phyloP scores from a whole-genome alignment of 371 early-diverging fungal species.

The Phascolomyces articulosus region DNA sequence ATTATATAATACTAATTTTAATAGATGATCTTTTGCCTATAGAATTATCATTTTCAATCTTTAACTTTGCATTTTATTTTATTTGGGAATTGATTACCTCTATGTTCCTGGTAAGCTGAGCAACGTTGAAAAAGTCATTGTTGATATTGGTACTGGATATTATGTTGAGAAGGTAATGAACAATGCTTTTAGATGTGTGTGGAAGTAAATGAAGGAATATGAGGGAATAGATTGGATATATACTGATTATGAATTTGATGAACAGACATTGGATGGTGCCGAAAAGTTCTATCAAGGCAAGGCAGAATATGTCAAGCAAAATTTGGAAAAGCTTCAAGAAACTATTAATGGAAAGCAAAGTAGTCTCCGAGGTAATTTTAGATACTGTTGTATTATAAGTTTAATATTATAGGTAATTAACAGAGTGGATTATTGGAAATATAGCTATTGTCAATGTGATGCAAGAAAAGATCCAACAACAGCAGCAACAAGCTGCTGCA shows the following conservation, averaged over 20 bases:
- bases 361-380: constrained; percentile 65
- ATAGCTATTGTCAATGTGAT: constrained; percentile 54
- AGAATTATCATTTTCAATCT: neutral
- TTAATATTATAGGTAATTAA: too few relatives aligned
- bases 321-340: constrained; percentile 76
- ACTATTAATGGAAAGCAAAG: constrained; percentile 77
- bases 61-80: neutral
- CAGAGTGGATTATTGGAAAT: too few relatives aligned
- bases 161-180: constrained; percentile 86
- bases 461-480: constrained; percentile 53
- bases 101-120: constrained; percentile 91
- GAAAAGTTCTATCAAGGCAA: constrained; percentile 79
- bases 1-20: neutral
- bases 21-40: too few relatives aligned
- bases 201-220: neutral
- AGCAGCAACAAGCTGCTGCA: constrained; percentile 22
- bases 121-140: constrained; percentile 83
- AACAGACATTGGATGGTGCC: constrained; percentile 72
- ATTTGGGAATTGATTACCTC: constrained; percentile 48
- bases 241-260: neutral
- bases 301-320: constrained; percentile 72
- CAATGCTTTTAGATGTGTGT: too few relatives aligned
- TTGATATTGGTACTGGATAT: constrained; percentile 97
- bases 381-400: neutral
- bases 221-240: neutral